These are phyloP conservation scores for Aspergillus clavatus DNA, from an alignment of 2,329 filamentous ascomycete genomes.

Conservation along the genomic window DNA sequence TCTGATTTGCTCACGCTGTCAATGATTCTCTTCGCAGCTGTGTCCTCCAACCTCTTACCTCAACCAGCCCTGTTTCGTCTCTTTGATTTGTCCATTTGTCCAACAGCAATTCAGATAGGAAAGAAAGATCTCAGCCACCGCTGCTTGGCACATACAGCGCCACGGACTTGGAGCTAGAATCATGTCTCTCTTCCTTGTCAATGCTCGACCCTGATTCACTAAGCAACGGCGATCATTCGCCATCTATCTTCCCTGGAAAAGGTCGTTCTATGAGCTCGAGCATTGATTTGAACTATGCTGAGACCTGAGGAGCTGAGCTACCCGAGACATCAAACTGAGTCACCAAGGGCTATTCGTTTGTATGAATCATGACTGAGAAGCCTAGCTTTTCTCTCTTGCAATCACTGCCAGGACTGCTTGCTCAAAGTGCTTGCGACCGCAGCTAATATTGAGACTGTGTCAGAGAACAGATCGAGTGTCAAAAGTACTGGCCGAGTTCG, in stretches of 20 bases:
- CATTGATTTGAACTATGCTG: background rate
- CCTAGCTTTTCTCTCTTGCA: background rate
- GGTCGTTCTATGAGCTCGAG: background rate
- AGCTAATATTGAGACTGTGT: background rate
- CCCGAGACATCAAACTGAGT: slow-evolving; percentile 17
- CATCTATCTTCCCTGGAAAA: background rate
- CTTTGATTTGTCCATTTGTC: background rate
- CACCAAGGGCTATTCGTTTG: slow-evolving; percentile 14
- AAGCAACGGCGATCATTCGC: background rate
- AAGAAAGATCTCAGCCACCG: background rate
- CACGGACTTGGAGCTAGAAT: background rate
- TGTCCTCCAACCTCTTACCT: background rate
- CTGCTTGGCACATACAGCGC: background rate
- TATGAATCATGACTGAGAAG: background rate
- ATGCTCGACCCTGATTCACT: background rate
- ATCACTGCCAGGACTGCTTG: background rate
- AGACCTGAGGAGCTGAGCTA: slow-evolving; percentile 6
- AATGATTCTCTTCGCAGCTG: background rate
- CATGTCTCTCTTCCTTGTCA: background rate
- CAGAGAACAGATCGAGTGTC: background rate
- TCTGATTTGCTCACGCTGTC: background rate
- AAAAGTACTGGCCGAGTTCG: slow-evolving; percentile 20
- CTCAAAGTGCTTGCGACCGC: background rate
- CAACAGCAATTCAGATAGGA: background rate
- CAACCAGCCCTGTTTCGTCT: background rate